Base-by-base conservation (phyloP, 2,329 filamentous ascomycete species). In the Nigrospora osmanthi region DNA sequence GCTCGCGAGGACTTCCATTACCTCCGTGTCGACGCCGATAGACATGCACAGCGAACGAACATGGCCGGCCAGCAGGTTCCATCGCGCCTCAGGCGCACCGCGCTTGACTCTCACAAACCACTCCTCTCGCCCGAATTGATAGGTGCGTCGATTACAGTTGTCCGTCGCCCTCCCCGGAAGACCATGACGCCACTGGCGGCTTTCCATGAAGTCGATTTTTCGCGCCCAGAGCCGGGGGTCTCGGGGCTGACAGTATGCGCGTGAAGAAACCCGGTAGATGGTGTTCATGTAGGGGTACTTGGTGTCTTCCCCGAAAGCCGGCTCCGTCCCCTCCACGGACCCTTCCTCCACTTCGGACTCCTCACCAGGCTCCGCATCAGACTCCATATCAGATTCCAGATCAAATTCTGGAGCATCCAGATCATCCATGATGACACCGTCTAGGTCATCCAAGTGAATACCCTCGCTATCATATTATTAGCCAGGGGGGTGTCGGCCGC, bases 1-100 rank as follows among this genome's bases (percentile, higher is more conserved):
- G 15, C n/a, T 33, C 6, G 32, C 31, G 14, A 47, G 38, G 14
- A 44, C 14, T 11, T 23, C 35, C 14, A 47, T 23, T 1, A 42
- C 15, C n/a, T 37, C 38, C 7, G 19, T 38, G 17, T 47, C 41
- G 2, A 47, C 28, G 12, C 45, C 45, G 11, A 37, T 30, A 6
- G 45, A 47, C 38, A 47, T 47, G 34, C 45, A 47, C 14, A 47
- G 42, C 9, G 45, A 47, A 2, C 15, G 28, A 1, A 47, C 45
- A 6, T 44, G 38, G 10, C 14, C 15, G 7, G 45, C 45, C 23
- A 47, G 34, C 3, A 40, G 12, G 6, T 7, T 13, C 45, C 45
- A 47, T 6, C 45, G 37, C 33, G 33, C 38, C 11, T 28, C 32
- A 7, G 45, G 30, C n/a, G 34, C 35, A 10, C 32, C 31, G 11